Evolutionary conservation across 148 eudicot species (phyloP).

Genomic region (Gaultheria prostrata): DNA sequence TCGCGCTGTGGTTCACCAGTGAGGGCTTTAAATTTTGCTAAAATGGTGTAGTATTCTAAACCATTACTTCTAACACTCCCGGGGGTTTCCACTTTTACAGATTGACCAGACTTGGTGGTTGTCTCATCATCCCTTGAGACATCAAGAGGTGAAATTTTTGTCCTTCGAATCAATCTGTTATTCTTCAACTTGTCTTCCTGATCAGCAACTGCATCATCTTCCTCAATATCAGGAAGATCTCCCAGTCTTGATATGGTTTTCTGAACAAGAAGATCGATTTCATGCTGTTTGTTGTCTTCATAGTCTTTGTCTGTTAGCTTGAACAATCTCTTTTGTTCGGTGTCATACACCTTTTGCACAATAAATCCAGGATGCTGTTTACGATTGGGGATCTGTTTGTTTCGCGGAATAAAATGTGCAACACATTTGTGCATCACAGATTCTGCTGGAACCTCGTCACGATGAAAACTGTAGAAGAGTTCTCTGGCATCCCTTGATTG

Average conservation of each 20-base stretch:
- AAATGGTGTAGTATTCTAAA: conserved; percentile 51
- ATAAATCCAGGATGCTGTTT: conserved; percentile 85
- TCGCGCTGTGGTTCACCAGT: conserved; percentile 77
- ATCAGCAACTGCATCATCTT: conserved; percentile 45
- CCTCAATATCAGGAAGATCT: conserved; percentile 68
- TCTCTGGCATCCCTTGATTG: conserved; percentile 79
- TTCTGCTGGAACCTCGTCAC: conserved; percentile 95
- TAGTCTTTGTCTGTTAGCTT: conserved; percentile 93
- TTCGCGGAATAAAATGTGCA: conserved; percentile 78
- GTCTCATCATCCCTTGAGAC: conserved; percentile 78
- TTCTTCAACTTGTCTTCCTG: conserved; percentile 57
- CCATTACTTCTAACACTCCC: conserved; percentile 52
- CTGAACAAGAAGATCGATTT: conserved; percentile 82
- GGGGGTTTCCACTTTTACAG: conserved; percentile 66
- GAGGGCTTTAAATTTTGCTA: conserved; percentile 57
- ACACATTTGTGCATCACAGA: conserved; percentile 98
- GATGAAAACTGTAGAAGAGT: conserved; percentile 91
- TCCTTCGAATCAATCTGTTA: conserved; percentile 52
- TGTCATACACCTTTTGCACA: conserved; percentile 90
- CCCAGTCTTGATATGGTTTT: conserved; percentile 76
- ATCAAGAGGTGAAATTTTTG: conserved; percentile 59
- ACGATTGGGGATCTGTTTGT: conserved; percentile 82
- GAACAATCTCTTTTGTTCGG: conserved; percentile 67
- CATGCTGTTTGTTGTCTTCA: conserved; percentile 79
- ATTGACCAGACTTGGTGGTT: conserved; percentile 37